Evolutionary conservation across 1,284 basidiomycete species (phyloP).

Genomic region (Sutorius eximius): DNA sequence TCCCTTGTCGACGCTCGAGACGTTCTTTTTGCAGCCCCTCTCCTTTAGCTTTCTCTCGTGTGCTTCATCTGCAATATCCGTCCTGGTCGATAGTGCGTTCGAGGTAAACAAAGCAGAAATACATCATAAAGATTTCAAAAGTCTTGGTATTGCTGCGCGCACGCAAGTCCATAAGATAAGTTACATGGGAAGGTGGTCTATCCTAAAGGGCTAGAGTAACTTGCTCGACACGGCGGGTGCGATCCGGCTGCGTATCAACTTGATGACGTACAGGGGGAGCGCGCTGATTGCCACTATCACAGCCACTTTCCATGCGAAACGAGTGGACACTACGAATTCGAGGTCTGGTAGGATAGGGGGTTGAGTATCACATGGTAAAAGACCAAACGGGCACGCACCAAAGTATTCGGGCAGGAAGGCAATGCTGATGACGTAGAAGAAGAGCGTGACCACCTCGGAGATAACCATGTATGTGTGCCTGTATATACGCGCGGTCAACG

Average conservation of each 20-base stretch:
- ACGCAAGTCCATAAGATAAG: slow-evolving; percentile 1
- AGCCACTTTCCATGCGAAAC: slow-evolving; percentile 94
- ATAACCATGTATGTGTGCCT: slow-evolving; percentile 98
- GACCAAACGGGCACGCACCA: slow-evolving; percentile 51
- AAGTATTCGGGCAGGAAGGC: slow-evolving; percentile 96
- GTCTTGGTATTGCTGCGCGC: background rate
- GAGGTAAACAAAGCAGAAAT: slow-evolving; percentile 35
- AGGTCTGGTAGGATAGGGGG: slow-evolving; percentile 61
- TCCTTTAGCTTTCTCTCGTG: slow-evolving; percentile 1
- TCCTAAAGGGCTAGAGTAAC: slow-evolving; percentile 52
- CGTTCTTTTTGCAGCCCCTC: slow-evolving; percentile 10
- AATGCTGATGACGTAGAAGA: slow-evolving; percentile 91
- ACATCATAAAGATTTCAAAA: slow-evolving; percentile 40
- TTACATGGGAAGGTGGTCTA: background rate
- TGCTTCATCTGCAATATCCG: slow-evolving; percentile 35
- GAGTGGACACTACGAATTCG: slow-evolving; percentile 83
- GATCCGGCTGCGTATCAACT: slow-evolving; percentile 81
- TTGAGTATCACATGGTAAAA: background rate
- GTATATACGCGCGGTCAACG: background rate
- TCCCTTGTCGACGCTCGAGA: slow-evolving; percentile 7
- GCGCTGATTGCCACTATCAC: slow-evolving; percentile 94
- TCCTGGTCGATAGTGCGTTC: slow-evolving; percentile 18
- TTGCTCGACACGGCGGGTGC: slow-evolving; percentile 96
- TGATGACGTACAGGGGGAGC: slow-evolving; percentile 89
- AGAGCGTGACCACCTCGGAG: slow-evolving; percentile 85